phyloP scores from a whole-genome alignment of 371 early-diverging fungal genomes.

The Capillidium heterosporum region DNA sequence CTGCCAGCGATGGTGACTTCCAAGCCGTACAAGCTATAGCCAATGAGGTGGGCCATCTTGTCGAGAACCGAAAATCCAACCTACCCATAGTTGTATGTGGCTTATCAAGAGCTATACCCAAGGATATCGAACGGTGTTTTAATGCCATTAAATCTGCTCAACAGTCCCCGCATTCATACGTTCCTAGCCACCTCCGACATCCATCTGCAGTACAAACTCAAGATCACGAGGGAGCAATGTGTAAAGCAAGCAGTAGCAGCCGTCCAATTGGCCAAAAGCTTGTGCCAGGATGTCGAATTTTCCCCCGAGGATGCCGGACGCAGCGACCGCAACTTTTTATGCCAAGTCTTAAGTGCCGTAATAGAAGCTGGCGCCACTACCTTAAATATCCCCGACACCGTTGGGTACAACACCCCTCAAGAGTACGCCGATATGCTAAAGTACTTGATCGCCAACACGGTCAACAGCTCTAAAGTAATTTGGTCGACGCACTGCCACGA shows the following conservation, averaged over 20 bases:
- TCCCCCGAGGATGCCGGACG: slow-evolving; percentile 90
- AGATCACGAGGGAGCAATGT: slow-evolving; percentile 75
- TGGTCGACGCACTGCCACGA: slow-evolving; percentile 95
- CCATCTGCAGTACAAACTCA: slow-evolving; percentile 82
- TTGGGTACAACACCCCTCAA: slow-evolving; percentile 82
- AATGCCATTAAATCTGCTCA: slow-evolving; percentile 79
- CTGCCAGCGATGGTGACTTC: slow-evolving; percentile 86
- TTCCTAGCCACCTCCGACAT: slow-evolving; percentile 93
- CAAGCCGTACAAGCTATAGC: slow-evolving; percentile 88
- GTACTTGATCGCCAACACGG: slow-evolving; percentile 56
- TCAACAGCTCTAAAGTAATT: slow-evolving; percentile 45
- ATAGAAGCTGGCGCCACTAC: slow-evolving; percentile 90
- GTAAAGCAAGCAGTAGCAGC: slow-evolving; percentile 63
- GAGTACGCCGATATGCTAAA: slow-evolving; percentile 74
- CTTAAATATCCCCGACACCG: slow-evolving; percentile 91
- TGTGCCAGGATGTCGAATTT: slow-evolving; percentile 81
- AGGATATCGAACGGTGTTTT: slow-evolving; percentile 74
- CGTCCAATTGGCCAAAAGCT: slow-evolving; percentile 53
- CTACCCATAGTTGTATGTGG: slow-evolving; percentile 78
- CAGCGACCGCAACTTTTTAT: slow-evolving; percentile 71
- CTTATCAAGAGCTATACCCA: slow-evolving; percentile 68
- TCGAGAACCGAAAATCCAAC: slow-evolving; percentile 61
- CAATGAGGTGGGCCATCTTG: slow-evolving; percentile 69
- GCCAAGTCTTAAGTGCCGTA: slow-evolving; percentile 62
- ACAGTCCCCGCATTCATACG: slow-evolving; percentile 70